Base-by-base conservation (phyloP, 1,284 basidiomycete genomes). In the Heterobasidion irregulare region DNA sequence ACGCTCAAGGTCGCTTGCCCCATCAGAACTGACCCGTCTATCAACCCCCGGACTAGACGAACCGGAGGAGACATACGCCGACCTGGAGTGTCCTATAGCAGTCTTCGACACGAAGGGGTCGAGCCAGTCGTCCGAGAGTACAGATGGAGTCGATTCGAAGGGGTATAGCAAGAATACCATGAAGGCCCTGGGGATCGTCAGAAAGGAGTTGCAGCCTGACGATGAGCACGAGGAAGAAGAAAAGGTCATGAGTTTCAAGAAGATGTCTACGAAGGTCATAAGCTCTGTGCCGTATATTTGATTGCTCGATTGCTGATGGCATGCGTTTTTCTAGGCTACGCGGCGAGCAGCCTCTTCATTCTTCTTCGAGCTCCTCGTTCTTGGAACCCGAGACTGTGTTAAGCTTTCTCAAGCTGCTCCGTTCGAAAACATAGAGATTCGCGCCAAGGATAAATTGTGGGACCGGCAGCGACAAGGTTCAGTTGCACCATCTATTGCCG, bases 351-450 rank as follows among this genome's bases (percentile, higher is more conserved):
- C 95, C 0, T 84, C 94, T 0, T 86, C 92, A 2, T 98, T 99
- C 79, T 99, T 99, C 79, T 99, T 98, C 66, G 96, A 99, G 71
- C 73, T 98, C 53, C 85, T 99, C 34, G 92, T 98, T 3, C 82
- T 99, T 2, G 89, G 92, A 8, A 98, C 95, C 0, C 86, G 92
- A 47, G 94, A 98, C 68, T 92, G 89, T 65, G 75, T 99, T 62
- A 84, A 86, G 62, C 72, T 98, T 50, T 72, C 83, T 15, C 96
- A 99, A 69, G 64, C 71, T 18, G 73, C 72, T 8, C 74, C 89
- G 0, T 98, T 93, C 65, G 89, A 86, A 59, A 92, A 95, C 68
- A 96, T 99, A 59, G 80, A 89, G 64, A 78, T 98, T 45, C 73
- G 77, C 7, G 86, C 85, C 36, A 98, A 94, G 73, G 81, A 87